Evolutionary conservation across 208 protist genomes (phyloP).

Genomic region (Vickermania spadyakhi): DNA sequence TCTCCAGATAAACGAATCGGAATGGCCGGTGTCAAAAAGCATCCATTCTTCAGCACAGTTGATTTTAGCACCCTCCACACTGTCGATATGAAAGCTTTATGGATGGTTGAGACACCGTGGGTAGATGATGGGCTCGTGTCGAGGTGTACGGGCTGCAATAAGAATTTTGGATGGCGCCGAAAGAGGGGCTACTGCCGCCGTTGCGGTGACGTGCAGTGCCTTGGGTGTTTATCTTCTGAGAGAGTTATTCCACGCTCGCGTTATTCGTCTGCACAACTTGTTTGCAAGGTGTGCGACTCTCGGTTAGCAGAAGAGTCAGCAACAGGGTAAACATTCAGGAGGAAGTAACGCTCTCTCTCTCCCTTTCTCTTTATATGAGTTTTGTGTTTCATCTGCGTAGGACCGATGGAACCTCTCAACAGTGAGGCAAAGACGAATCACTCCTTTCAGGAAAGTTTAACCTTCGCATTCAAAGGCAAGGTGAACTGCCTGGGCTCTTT

Average conservation of each 20-base stretch:
- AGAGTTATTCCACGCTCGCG: conserved; percentile 33
- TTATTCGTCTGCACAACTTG: conserved; percentile 20
- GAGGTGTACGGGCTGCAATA: conserved; percentile 58
- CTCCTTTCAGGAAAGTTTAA: no score
- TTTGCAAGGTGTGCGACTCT: conserved; percentile 42
- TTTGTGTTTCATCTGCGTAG: no score
- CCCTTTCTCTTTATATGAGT: no score
- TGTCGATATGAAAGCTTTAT: conserved; percentile 33
- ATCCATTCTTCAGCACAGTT: conserved; percentile 70
- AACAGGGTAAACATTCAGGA: no score
- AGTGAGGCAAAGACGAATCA: no score
- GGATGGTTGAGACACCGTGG: conserved; percentile 75
- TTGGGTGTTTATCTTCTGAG: conserved; percentile 35
- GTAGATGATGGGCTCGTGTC: conserved; percentile 51
- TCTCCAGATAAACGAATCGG: conserved; percentile 44
- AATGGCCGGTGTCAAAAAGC: conserved; percentile 55
- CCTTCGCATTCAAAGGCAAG: no score
- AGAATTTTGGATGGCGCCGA: conserved; percentile 35
- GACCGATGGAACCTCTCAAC: no score
- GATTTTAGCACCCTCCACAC: conserved; percentile 39
- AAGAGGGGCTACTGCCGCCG: conserved; percentile 71
- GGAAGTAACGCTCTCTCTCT: no score
- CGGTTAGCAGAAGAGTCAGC: no score
- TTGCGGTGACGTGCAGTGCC: conserved; percentile 85
- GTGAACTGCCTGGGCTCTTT: no score